These are phyloP conservation scores for Eucalyptus tenuipes DNA, from an alignment of 345 rosid genomes.

Conservation along the genomic window DNA sequence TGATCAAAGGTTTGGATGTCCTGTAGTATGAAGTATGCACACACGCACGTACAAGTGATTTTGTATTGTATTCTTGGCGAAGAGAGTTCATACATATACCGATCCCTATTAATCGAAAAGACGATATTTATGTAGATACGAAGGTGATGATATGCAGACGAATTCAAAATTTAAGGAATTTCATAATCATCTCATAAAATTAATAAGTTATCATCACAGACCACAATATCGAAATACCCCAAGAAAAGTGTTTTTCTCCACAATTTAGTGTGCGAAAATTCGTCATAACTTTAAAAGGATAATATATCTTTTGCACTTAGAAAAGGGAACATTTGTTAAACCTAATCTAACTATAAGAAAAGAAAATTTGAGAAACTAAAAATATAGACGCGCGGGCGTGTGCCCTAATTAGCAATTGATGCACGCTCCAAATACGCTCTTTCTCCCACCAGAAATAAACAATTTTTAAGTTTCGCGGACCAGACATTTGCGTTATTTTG, in stretches of 20 bases:
- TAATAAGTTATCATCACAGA: background rate
- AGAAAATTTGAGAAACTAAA: background rate
- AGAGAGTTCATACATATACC: background rate
- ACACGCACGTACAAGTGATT: background rate
- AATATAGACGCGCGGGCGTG: background rate
- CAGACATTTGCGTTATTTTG: background rate
- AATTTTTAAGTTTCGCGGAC: background rate
- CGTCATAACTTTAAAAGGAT: background rate
- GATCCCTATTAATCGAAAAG: background rate
- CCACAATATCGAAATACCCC: background rate
- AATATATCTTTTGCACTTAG: background rate
- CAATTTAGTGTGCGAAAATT: background rate
- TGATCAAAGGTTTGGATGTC: rapidly evolving
- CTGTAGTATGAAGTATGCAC: rapidly evolving
- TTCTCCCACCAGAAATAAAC: background rate
- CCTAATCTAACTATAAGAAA: background rate
- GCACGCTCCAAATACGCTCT: background rate
- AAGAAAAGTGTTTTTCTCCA: background rate
- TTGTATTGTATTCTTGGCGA: background rate
- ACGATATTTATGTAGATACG: background rate
- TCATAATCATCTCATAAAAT: background rate
- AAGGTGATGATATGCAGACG: background rate
- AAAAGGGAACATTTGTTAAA: background rate
- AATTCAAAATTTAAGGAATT: background rate
- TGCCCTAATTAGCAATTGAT: background rate